phyloP scores from a whole-genome alignment of 2,329 filamentous ascomycete species.

The Aspergillus fructus region DNA sequence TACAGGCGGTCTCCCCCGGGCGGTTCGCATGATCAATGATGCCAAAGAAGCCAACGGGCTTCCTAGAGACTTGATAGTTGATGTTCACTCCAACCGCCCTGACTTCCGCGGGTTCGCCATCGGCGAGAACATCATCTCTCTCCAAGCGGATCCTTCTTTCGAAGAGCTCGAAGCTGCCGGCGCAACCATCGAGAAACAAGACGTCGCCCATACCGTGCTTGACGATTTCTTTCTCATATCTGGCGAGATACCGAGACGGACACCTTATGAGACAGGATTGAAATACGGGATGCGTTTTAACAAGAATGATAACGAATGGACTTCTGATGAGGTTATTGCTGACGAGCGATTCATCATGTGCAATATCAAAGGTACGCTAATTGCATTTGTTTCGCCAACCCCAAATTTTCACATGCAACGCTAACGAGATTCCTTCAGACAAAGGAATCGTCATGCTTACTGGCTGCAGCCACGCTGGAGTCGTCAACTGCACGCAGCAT shows the following conservation, averaged over 20 bases:
- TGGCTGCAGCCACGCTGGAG: constrained; percentile 57
- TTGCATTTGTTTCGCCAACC: background rate
- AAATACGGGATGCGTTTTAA: constrained; percentile 47
- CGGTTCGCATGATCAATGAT: constrained; percentile 49
- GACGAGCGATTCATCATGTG: constrained; percentile 58
- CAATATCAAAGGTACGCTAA: constrained; percentile 48
- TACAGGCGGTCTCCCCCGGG: constrained; percentile 49
- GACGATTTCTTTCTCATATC: constrained; percentile 55
- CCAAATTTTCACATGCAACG: background rate
- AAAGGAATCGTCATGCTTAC: constrained; percentile 57
- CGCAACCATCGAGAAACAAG: constrained; percentile 39
- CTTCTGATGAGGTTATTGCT: constrained; percentile 49
- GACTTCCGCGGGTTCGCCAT: constrained; percentile 50
- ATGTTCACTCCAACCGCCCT: constrained; percentile 55
- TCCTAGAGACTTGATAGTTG: constrained; percentile 38
- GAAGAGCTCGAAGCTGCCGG: constrained; percentile 48
- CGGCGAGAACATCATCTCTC: constrained; percentile 44
- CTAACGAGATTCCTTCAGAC: constrained; percentile 26
- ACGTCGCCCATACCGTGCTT: constrained; percentile 46
- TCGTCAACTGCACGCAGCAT: constrained; percentile 53
- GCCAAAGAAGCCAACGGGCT: constrained; percentile 33
- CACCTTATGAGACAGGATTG: constrained; percentile 51
- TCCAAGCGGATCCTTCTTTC: constrained; percentile 55
- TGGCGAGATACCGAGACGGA: constrained; percentile 52
- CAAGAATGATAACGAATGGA: constrained; percentile 43